A percentile compares a stretch with the other conserved stretches of the same genome.
phyloP scores from a whole-genome alignment of 2,329 filamentous ascomycete genomes.

The Fusarium haematococcum region DNA sequence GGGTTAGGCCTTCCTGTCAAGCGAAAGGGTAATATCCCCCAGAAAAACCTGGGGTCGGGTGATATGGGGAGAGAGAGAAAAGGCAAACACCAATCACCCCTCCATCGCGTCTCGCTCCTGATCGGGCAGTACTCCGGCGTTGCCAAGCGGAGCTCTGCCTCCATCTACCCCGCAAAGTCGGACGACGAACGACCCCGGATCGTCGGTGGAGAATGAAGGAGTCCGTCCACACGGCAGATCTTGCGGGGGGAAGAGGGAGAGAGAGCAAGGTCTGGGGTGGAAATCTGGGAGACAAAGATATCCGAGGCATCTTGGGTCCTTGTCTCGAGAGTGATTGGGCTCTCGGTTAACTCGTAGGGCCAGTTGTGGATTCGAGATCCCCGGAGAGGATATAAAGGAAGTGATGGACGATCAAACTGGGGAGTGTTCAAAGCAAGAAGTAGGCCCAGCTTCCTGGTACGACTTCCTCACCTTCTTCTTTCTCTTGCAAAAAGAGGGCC shows the following conservation, averaged over 20 bases:
- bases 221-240: constrained; percentile 34
- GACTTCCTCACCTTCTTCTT: not conserved
- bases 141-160: constrained; percentile 24
- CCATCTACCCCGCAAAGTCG: constrained; percentile 43
- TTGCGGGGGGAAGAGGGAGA: constrained; percentile 32
- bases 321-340: constrained; percentile 32
- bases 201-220: constrained; percentile 10
- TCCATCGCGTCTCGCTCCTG: constrained; percentile 40
- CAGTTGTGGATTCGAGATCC: not conserved
- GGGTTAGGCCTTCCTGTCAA: not conserved
- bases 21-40: not conserved
- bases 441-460: not conserved
- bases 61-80: not conserved
- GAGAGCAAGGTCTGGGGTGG: not conserved
- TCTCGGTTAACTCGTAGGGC: constrained; percentile 11
- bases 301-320: constrained; percentile 38
- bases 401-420: constrained; percentile 10
- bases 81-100: constrained; percentile 6
- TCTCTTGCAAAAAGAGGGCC: constrained; percentile 4
- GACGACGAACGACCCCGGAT: constrained; percentile 29
- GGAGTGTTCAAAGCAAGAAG: not conserved
- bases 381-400: not conserved
- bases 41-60: not conserved
- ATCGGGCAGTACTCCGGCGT: constrained; percentile 40
- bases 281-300: constrained; percentile 9